phyloP scores from a whole-genome alignment of 768 basidiomycete genomes.

The Russula earlei region DNA sequence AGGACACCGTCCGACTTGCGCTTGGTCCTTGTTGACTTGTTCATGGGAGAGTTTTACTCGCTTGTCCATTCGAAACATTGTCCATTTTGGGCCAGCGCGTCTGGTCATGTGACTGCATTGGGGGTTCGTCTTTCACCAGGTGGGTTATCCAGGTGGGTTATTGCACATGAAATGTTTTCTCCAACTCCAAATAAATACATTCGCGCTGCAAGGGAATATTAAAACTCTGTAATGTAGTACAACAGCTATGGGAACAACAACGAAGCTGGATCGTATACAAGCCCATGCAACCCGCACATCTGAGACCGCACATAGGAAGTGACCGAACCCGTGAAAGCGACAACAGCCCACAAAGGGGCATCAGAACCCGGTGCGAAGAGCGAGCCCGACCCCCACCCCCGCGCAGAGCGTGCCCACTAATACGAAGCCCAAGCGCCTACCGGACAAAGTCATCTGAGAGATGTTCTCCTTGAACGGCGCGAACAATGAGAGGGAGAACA shows the following conservation, averaged over 20 bases:
- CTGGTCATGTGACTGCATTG: constrained; percentile 14
- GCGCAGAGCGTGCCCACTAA: constrained; percentile 37
- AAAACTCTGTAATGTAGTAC: neutral
- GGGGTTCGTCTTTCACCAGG: too few relatives aligned
- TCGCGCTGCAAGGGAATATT: neutral
- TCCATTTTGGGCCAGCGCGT: neutral
- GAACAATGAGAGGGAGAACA: constrained; percentile 53
- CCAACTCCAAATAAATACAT: too few relatives aligned
- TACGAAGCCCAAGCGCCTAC: constrained; percentile 26
- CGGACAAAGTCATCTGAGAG: constrained; percentile 20
- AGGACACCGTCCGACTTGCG: constrained; percentile 25
- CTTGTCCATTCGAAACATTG: too few relatives aligned
- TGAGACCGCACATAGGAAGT: neutral
- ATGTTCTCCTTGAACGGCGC: constrained; percentile 33
- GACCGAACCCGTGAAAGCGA: neutral
- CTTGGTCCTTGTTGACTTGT: constrained; percentile 19
- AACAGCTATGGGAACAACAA: neutral
- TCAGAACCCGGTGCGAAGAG: constrained; percentile 19
- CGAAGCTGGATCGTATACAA: neutral
- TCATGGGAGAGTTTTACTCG: too few relatives aligned
- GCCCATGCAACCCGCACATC: neutral
- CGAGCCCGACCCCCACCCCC: constrained; percentile 36
- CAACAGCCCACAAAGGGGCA: neutral
- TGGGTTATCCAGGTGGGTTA: too few relatives aligned
- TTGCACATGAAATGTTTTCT: too few relatives aligned